These are phyloP conservation scores for Fusarium tjaetaba DNA, from an alignment of 2,329 filamentous ascomycete species.

Conservation along the genomic window DNA sequence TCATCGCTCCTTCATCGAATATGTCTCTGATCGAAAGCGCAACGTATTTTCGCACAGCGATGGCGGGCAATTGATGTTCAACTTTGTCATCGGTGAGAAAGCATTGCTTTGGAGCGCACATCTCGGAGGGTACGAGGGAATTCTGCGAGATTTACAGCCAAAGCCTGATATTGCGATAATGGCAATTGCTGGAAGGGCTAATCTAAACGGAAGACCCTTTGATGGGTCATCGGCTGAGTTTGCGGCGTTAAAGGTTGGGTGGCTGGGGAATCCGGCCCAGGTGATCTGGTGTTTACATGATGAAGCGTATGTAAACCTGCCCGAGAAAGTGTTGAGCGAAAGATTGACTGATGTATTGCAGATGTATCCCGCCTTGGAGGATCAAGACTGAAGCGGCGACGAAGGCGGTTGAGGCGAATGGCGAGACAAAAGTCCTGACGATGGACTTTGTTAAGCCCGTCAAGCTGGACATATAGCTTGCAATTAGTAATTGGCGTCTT, in stretches of 20 bases:
- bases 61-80: neutral
- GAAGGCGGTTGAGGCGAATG: neutral
- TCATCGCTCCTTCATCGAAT: neutral
- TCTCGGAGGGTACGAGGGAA: neutral
- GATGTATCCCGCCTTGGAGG: neutral
- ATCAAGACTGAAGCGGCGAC: neutral
- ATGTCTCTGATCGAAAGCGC: neutral
- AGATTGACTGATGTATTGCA: accelerated
- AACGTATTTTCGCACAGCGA: neutral
- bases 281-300: conserved; percentile 4
- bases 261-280: neutral
- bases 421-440: neutral
- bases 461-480: neutral
- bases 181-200: neutral
- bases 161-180: neutral
- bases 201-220: neutral
- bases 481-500: too few species aligned
- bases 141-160: neutral
- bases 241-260: neutral
- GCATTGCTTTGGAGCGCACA: neutral
- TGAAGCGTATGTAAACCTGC: neutral
- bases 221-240: neutral
- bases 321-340: accelerated
- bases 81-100: neutral
- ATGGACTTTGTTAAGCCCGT: neutral